A percentile compares a stretch with the other conserved stretches of the same genome.
phyloP scores from a whole-genome alignment of 2,329 filamentous ascomycete genomes.

The Aspergillus neotritici region DNA sequence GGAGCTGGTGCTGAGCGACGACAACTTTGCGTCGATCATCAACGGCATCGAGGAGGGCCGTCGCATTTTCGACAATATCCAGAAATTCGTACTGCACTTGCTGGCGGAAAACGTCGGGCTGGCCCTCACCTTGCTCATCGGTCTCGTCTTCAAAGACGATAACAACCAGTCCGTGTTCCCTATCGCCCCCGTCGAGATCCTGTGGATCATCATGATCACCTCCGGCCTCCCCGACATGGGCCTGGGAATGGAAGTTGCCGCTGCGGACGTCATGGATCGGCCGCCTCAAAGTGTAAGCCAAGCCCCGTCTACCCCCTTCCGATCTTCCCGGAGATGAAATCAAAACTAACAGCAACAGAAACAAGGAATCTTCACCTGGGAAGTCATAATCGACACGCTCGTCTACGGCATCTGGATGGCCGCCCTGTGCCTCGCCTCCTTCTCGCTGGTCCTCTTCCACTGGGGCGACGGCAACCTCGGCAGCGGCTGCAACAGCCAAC shows the following conservation, averaged over 20 bases:
- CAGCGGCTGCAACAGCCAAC: constrained; percentile 54
- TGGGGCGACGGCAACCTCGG: constrained; percentile 58
- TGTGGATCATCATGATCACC: constrained; percentile 94
- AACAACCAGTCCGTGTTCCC: constrained; percentile 74
- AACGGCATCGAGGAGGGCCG: constrained; percentile 78
- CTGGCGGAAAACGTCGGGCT: constrained; percentile 78
- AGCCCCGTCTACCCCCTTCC: too few relatives aligned
- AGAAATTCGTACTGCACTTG: constrained; percentile 78
- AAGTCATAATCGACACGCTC: constrained; percentile 72
- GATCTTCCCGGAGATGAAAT: too few relatives aligned
- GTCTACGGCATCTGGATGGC: constrained; percentile 77
- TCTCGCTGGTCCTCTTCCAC: constrained; percentile 60
- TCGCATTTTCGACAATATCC: constrained; percentile 83
- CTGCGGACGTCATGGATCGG: constrained; percentile 70
- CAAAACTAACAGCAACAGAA: constrained; percentile 32
- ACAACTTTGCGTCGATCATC: constrained; percentile 84
- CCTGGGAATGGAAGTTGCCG: constrained; percentile 71
- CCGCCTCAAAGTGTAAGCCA: constrained; percentile 59
- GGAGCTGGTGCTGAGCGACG: constrained; percentile 65
- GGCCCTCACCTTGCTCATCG: constrained; percentile 73
- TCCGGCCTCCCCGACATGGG: constrained; percentile 84
- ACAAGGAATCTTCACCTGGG: constrained; percentile 68
- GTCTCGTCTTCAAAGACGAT: constrained; percentile 72
- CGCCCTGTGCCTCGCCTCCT: constrained; percentile 58
- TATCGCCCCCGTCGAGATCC: constrained; percentile 75